Base-by-base conservation (phyloP, 257 asterid species). In the Ehretia macrophylla region DNA sequence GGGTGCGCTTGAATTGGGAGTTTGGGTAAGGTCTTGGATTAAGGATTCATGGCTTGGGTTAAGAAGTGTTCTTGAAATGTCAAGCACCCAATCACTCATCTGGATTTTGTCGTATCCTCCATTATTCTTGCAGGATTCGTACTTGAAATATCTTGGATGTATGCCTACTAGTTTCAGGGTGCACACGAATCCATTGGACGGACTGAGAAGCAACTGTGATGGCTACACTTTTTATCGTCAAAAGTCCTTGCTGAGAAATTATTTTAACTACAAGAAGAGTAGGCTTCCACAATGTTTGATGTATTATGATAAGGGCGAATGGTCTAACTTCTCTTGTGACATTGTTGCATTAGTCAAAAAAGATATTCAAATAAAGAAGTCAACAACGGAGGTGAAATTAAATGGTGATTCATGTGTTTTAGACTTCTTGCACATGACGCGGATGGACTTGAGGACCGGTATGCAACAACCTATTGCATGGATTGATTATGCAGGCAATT, bases 401-500 rank as follows among this genome's bases (percentile, higher is more conserved):
- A 67, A 81, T 64, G 83, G 79, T 22, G 62, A 68, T 57, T 59
- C 39, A 60, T 55, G 77, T 65, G 72, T 73, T 57, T 79, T 90
- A 18, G 96, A 87, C 77, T 87, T 90, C 65, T 55, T 87, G 68
- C 93, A 79, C 60, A 87, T 87, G 98, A 69, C 71, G 57, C 76
- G 56, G 70, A 62, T 81, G 75, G 94, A 87, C 76, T 56, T 90
- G 85, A 56, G 60, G 57, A 81, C 85, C 5, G 96, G 98, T 58
- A 37, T 62, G 60, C 76, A 55, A 46, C 81, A 74, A 49, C 83
- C 94, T 16, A 85, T 90, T 73, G 95, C 96, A 39, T 90, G 98
- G 96, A 83, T 90, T 70, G 98, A 90, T 77, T 83, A 77, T 55
- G 73, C 84, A 40, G 98, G 89, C 10, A 67, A 72, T 51, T 87